Base-by-base conservation (phyloP, 2,329 filamentous ascomycete species). In the Fusarium tuaranense region DNA sequence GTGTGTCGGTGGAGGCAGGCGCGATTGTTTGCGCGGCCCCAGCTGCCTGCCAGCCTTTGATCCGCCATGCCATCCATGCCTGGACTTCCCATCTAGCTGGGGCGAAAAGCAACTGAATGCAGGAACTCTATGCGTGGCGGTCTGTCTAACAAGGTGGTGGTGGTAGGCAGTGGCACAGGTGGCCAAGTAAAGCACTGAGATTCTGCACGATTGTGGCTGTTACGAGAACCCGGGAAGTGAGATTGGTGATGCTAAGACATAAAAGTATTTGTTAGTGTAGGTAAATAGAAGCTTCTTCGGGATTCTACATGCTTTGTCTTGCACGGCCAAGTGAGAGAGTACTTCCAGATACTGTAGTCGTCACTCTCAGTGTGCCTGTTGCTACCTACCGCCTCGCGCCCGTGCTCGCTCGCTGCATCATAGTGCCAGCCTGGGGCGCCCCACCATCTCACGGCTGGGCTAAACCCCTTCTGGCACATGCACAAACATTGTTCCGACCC, bases 401-500 rank as follows among this genome's bases (percentile, higher is more conserved):
- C 46, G 25, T 72, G 65, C 55, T 68, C 63, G 68, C 44, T 48
- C 41, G 44, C 74, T 74, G 68, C 76, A 79, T 78, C 78, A 78
- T 78, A 67, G 67, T 75, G 67, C 72, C 48, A 67, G 70, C 67
- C 69, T 74, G 65, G 59, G 64, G 67, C 67, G 68, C 64, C 63
- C 74, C 72, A 71, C 72, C 68, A 63, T 61, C 48, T 30, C 65
- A 65, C 61, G 67, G 77, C 76, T 80, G 74, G 78, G 77, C 75
- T 79, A 78, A 79, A 73, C 76, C 64, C 51, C 22, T 48, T 65
- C 61, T 46, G 55, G 60, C 58, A 18, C 38, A 51, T 74, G 83
- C 73, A 82, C 76, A 74, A 83, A 80, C 66, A 73, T 83, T 84
- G 67, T 81, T 84, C 83, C 83, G 83, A 65, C 71, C 80, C 81